Evolutionary conservation across 768 basidiomycete genomes (phyloP), one percentile per base, ranked within the genome.

Genomic region (Tulasnella sp.): DNA sequence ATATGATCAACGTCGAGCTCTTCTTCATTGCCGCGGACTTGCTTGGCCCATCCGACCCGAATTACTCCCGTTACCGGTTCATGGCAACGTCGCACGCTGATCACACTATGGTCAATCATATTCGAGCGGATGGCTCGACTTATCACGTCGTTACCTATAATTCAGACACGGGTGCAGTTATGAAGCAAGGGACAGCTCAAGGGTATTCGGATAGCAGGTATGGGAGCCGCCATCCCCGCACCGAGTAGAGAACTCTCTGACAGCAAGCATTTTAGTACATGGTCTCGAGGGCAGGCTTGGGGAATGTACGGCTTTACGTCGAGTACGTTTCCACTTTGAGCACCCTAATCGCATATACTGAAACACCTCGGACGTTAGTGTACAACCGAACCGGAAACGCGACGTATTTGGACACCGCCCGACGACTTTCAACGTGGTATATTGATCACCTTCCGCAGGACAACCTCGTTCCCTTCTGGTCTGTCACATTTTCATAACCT

Each of bases 271-370:
- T 77, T 58, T 58, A 93, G 92, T 84, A 93, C 93, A 9, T 93
- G 93, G 93, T 89, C 91, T 72, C 90, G 93, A 42, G 93, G 93
- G 11, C 91, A 94, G 84, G 89, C 90, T 20, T 93, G 92, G 92
- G 93, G 88, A 2, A 88, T 93, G 41, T 92, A 91, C 82, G 92
- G 92, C 0, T 93, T 90, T 83, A 89, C 91, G 0, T 92, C 91
- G 83, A 92, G 93, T 93, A 82, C 46, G 91, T 80, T 31, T 12
- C 11, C 24, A 18, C 37, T 3, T 42, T 73, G n/a, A 31, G 14
- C 12, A 64, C 37, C 22, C 20, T 42, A 40, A 46, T 80, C 20
- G 14, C 3, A n/a, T 28, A 18, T 69, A 24, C 75, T 72, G n/a
- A 72, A n/a, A 2, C 16, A 12, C 72, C 31, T 69, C 28, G 64